A percentile compares a stretch with the other conserved stretches of the same genome.
These are phyloP conservation scores for Trichophyton simii DNA, from an alignment of 2,329 filamentous ascomycete species.

Conservation along the genomic window DNA sequence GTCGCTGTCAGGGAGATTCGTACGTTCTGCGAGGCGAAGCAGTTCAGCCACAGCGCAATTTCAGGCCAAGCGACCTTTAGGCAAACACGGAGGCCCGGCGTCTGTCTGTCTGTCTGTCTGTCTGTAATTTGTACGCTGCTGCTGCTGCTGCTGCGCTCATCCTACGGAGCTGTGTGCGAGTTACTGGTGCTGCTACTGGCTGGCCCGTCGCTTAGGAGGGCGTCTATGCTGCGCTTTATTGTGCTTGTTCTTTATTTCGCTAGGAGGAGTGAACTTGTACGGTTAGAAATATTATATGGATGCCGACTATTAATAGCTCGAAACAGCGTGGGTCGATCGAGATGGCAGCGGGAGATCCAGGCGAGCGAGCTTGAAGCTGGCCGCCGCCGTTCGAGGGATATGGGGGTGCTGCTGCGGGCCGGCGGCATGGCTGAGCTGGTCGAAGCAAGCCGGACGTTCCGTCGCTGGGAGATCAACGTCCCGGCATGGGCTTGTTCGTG, in stretches of 20 bases:
- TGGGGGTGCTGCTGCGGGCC: not conserved
- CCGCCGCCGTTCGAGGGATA: not conserved
- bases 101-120: too few relatives aligned
- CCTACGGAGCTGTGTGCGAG: too few relatives aligned
- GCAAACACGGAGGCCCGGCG: not conserved
- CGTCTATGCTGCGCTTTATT: too few relatives aligned
- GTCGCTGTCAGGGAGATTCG: constrained; percentile 2
- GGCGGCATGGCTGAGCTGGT: too few relatives aligned
- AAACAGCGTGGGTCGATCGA: not conserved
- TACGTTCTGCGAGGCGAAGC: constrained; percentile 6
- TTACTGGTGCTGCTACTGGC: not conserved
- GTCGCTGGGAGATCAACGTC: too few relatives aligned
- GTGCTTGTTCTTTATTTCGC: not conserved
- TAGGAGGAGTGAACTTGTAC: not conserved
- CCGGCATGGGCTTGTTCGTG: too few relatives aligned
- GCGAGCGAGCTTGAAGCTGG: not conserved
- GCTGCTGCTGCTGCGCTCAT: too few relatives aligned
- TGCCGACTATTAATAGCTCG: not conserved
- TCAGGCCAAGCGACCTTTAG: not conserved
- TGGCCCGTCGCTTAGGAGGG: too few relatives aligned
- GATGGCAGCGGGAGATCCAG: not conserved
- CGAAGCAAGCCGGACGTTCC: too few relatives aligned
- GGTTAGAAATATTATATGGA: not conserved
- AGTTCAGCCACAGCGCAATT: constrained; percentile 3
- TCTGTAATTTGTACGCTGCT: too few relatives aligned